Evolutionary conservation across 768 basidiomycete genomes (phyloP), one percentile per base, ranked within the genome.

Genomic region (Amanita polypyramis): DNA sequence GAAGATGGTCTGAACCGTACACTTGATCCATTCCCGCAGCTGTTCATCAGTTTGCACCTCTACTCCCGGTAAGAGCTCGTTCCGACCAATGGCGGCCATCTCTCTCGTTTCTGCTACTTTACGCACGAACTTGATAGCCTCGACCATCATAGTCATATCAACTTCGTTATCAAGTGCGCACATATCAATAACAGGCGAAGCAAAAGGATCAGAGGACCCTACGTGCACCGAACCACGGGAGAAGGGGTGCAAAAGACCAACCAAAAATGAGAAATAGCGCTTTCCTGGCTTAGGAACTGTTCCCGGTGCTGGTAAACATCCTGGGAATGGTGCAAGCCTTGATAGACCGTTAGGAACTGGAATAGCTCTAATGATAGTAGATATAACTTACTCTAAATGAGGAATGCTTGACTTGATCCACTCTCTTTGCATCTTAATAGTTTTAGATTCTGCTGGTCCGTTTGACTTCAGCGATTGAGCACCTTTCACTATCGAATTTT

Each of bases 171-270:
- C 52, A 43, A 70, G 64, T 58, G 70, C 72, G 43, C 65, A 60
- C 4, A 71, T 71, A 54, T 78, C 68, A 55, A 79, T 74, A 5
- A 55, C 49, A 0, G 76, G 76, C 15, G 63, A 43, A 12, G 59
- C 56, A 50, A 70, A 68, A 4, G 71, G 62, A 54, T 68, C 60
- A 12, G 65, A 60, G 5, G 72, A 69, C 35, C 58, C 65, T 52
- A 75, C 65, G 39, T 70, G 64, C 41, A 76, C 63, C 2, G 60
- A 59, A 6, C 74, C 75, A 20, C 70, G 62, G 14, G 70, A 67
- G 48, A 69, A 56, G 7, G 66, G 63, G 51, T 67, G 69, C 51
- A 65, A 58, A 5, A 65, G 51, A 14, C 50, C 52, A 14, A 46
- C 41, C 11, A 56, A 38, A 5, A 62, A 34, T 1, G 57, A 51